Conservation (phyloP, 768 basidiomycete species). For the Leccinum aurantiacum region DNA sequence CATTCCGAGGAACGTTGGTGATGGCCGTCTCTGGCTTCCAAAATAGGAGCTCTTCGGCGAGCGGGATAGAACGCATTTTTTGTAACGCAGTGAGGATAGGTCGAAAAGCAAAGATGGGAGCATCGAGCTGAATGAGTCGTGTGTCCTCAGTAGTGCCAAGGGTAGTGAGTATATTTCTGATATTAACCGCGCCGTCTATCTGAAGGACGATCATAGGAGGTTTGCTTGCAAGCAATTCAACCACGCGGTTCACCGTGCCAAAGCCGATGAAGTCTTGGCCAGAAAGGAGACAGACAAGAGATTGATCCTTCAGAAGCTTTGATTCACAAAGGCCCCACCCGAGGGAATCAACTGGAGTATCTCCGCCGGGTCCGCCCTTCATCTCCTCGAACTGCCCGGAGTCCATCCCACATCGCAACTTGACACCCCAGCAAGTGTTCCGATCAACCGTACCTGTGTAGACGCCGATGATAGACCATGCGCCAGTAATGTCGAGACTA, state of each 20-base stretch:
- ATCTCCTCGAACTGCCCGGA: conserved; percentile 35
- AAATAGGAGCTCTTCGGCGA: conserved; percentile 50
- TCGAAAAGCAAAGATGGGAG: conserved; percentile 59
- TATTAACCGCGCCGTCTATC: conserved; percentile 44
- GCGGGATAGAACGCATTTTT: conserved; percentile 41
- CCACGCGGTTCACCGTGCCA: conserved; percentile 54
- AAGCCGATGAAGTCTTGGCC: conserved; percentile 52
- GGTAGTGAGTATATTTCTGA: conserved; percentile 36
- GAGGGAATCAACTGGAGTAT: conserved; percentile 36
- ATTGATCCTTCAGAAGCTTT: conserved; percentile 52
- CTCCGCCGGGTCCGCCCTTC: conserved; percentile 3
- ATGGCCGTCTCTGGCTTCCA: conserved; percentile 40
- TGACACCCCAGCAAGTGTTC: conserved; percentile 42
- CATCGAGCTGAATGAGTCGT: conserved; percentile 55
- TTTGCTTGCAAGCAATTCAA: conserved; percentile 45
- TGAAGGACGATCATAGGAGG: conserved; percentile 56
- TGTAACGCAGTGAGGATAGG: conserved; percentile 60
- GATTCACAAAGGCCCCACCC: conserved; percentile 30
- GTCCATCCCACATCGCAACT: conserved; percentile 36
- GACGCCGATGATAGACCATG: conserved; percentile 38
- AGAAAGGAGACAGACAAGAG: conserved; percentile 50
- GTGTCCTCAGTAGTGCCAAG: conserved; percentile 36
- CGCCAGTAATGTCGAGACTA: conserved; percentile 33
- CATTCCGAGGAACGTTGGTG: neutral
- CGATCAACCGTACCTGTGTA: conserved; percentile 27